Evolutionary conservation across 257 asterid species (phyloP), one percentile per base, ranked within the genome.

Genomic region (Linderniella brevidens): DNA sequence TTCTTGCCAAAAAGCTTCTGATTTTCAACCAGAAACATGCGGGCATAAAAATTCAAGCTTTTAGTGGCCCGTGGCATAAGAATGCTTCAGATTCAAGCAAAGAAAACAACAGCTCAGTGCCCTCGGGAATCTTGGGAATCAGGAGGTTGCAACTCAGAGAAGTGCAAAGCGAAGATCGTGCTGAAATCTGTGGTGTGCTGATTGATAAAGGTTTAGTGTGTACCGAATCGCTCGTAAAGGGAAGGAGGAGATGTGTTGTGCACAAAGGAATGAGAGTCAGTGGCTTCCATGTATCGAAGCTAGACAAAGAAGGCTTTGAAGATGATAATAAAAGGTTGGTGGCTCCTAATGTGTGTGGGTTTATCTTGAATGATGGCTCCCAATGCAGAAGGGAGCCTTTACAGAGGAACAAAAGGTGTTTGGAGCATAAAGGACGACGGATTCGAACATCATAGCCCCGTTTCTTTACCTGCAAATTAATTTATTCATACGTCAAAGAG

Each of bases 211-310:
- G 95, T 60, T 67, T 71, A 10, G 52, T 80, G 49, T 88, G 98
- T 63, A 76, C 61, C 12, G 53, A 52, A 25, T 59, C 79, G 18
- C 85, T 94, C 16, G 75, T 66, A 41, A 58, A 60, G 65, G 92
- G 95, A 54, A 76, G 86, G 49, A 80, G 74, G 61, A 74, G 95
- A 56, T 88, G 98, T 49, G 58, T 64, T n/a, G 57, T 65, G 57
- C 98, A 88, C 68, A 88, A 79, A 71, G 98, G 98, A 41, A 76
- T 72, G 94, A 78, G 70, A 63, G 68, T 78, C 53, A 80, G 76
- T 56, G 87, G 78, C 55, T 29, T 36, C 32, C 55, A 17, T 41
- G 20, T 68, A 4, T 61, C 43, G 37, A 48, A 61, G 39, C 39
- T 35, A 47, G 59, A 48, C 18, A 55, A 32, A 41, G 38, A 50